These are phyloP conservation scores for Chimonanthus salicifolius DNA, from an alignment of 164 flowering plant genomes.

Conservation along the genomic window DNA sequence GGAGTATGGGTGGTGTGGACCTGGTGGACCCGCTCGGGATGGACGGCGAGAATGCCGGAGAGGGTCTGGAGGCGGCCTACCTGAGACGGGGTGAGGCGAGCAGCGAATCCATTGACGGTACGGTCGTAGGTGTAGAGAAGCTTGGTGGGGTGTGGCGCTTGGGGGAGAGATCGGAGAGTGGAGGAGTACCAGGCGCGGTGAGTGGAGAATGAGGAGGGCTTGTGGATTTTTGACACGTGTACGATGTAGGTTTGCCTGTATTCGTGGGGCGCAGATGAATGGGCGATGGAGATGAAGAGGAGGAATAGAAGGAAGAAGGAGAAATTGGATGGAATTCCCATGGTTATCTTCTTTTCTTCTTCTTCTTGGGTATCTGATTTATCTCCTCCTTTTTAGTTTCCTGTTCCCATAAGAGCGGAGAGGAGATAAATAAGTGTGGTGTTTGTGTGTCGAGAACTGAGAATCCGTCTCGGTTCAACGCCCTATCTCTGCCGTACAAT, in stretches of 20 bases:
- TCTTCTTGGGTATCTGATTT: not conserved
- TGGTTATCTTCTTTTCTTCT: not conserved
- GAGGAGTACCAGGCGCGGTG: conserved; percentile 24
- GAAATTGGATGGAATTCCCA: not conserved
- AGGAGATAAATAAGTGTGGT: no score
- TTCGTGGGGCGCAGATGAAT: not conserved
- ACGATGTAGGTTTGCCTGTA: conserved; percentile 16
- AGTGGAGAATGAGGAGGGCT: conserved; percentile 11
- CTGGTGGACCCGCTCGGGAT: conserved; percentile 42
- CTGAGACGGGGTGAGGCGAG: conserved; percentile 46
- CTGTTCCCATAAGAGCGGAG: no score
- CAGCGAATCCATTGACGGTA: conserved; percentile 84
- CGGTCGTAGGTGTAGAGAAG: conserved; percentile 19
- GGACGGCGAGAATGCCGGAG: conserved; percentile 50
- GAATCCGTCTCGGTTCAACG: no score
- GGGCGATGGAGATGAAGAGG: conserved; percentile 1
- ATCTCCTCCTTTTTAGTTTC: not conserved
- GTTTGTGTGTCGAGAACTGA: no score
- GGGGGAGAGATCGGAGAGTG: conserved; percentile 16
- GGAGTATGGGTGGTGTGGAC: conserved; percentile 79
- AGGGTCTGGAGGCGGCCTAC: conserved; percentile 32
- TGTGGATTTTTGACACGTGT: conserved; percentile 20
- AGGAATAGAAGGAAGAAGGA: conserved; percentile 1
- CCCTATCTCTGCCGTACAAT: no score
- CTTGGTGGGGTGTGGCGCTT: conserved; percentile 12